These are phyloP conservation scores for Hyphodiscus sp. DNA, from an alignment of 2,329 filamentous ascomycete genomes.

Conservation along the genomic window DNA sequence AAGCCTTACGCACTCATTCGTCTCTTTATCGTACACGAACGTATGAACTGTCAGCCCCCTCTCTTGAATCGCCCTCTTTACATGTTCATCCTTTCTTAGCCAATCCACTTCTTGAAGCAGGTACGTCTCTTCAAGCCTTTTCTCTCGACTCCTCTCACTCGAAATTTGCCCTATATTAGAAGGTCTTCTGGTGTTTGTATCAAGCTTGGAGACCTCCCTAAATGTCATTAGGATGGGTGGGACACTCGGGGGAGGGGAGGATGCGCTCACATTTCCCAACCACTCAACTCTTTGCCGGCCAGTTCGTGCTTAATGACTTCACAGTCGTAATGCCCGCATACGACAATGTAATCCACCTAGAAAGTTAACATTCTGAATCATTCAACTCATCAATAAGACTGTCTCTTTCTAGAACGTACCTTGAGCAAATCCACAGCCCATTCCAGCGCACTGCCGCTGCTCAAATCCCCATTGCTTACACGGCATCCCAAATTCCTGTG, in stretches of 20 bases:
- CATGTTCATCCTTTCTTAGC: conserved; percentile 48
- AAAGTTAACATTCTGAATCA: conserved; percentile 33
- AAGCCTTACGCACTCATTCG: conserved; percentile 45
- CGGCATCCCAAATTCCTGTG: background rate
- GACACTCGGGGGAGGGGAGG: background rate
- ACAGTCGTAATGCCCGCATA: background rate
- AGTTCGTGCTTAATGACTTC: background rate
- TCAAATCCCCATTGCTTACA: background rate
- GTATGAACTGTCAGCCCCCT: conserved; percentile 54
- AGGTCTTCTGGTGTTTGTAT: too few species aligned
- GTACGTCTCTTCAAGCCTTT: conserved; percentile 53
- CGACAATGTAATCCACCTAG: conserved; percentile 35
- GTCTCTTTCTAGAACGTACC: background rate
- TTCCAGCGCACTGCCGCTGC: background rate
- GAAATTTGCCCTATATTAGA: background rate
- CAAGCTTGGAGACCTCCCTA: too few species aligned
- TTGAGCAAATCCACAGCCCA: background rate
- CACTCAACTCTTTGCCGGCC: too few species aligned
- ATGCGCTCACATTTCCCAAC: background rate
- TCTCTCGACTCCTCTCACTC: background rate
- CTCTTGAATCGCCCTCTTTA: conserved; percentile 51
- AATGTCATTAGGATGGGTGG: too few species aligned
- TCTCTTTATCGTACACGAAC: conserved; percentile 52
- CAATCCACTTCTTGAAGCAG: conserved; percentile 49
- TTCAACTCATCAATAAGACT: background rate